These are phyloP conservation scores for Penicillium pancosmium DNA, from an alignment of 495 filamentous ascomycete species.

Conservation along the genomic window DNA sequence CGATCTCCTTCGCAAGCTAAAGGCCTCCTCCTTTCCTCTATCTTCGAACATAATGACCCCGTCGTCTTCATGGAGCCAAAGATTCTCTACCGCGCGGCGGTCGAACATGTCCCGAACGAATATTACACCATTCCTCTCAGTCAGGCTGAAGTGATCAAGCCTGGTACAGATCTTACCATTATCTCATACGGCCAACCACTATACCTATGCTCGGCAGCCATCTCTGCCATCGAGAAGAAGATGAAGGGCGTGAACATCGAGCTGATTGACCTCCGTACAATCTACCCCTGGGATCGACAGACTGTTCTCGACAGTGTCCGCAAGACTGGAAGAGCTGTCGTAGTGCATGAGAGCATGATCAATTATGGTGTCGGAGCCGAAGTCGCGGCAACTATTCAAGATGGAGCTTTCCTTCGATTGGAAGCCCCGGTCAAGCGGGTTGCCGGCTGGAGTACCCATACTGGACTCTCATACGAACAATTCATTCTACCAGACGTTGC, in stretches of 20 bases:
- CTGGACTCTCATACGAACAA: slow-evolving; percentile 78
- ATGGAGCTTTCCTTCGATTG: slow-evolving; percentile 80
- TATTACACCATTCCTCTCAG: slow-evolving; percentile 84
- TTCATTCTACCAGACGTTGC: slow-evolving; percentile 91
- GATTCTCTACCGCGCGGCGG: slow-evolving; percentile 89
- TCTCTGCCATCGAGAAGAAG: slow-evolving; percentile 78
- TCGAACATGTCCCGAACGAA: slow-evolving; percentile 87
- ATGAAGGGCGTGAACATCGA: slow-evolving; percentile 75
- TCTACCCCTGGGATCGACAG: slow-evolving; percentile 94
- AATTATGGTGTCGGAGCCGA: slow-evolving; percentile 95
- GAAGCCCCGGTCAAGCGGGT: slow-evolving; percentile 93
- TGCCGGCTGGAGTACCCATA: slow-evolving; percentile 90
- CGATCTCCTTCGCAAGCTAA: slow-evolving; percentile 91
- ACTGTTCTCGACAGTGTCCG: slow-evolving; percentile 80
- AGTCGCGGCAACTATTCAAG: slow-evolving; percentile 89
- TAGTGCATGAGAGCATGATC: slow-evolving; percentile 95
- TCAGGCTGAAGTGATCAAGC: slow-evolving; percentile 85
- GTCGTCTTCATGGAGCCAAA: slow-evolving; percentile 98
- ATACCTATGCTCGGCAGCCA: slow-evolving; percentile 82
- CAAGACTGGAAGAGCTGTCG: slow-evolving; percentile 87
- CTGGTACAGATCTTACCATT: slow-evolving; percentile 82
- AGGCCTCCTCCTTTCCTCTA: slow-evolving; percentile 76
- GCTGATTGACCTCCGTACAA: slow-evolving; percentile 86
- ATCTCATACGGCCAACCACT: slow-evolving; percentile 91
- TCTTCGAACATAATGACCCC: slow-evolving; percentile 83